Conservation (phyloP, 169 alveolate genomes). For the Eimeria maxima region DNA sequence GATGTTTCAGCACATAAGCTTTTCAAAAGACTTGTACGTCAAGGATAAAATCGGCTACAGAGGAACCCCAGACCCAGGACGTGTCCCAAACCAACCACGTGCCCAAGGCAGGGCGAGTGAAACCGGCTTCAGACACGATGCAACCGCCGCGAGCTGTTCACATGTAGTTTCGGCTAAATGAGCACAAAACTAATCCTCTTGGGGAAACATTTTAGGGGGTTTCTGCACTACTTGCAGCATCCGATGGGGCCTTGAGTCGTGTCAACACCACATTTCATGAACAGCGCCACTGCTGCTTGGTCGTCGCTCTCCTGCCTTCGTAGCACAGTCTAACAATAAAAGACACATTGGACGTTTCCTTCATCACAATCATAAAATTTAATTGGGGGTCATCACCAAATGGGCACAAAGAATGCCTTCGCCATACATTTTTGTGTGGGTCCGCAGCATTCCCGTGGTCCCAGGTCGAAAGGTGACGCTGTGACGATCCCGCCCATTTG, state of each 20-base stretch:
- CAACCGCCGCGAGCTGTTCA: background rate
- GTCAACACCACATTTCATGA: background rate
- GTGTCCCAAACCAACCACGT: slow-evolving; percentile 36
- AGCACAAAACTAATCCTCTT: background rate
- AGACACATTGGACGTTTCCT: background rate
- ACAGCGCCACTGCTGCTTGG: slow-evolving; percentile 20
- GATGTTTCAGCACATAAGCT: background rate
- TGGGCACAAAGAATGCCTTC: background rate
- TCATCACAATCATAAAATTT: background rate
- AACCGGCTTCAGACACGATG: background rate
- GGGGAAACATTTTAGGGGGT: background rate
- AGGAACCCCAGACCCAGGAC: slow-evolving; percentile 20
- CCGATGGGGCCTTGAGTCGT: background rate
- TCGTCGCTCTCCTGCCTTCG: slow-evolving; percentile 42
- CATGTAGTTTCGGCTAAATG: background rate
- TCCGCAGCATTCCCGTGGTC: background rate
- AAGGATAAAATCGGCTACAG: background rate
- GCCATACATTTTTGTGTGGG: background rate
- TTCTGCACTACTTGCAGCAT: background rate
- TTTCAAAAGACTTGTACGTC: background rate
- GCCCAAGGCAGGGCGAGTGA: slow-evolving; percentile 46
- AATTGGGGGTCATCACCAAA: no score
- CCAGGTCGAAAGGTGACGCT: background rate
- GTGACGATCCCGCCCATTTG: background rate
- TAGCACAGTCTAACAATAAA: background rate